Base-by-base conservation (phyloP, 2,329 filamentous ascomycete species). In the Talaromyces sp. region DNA sequence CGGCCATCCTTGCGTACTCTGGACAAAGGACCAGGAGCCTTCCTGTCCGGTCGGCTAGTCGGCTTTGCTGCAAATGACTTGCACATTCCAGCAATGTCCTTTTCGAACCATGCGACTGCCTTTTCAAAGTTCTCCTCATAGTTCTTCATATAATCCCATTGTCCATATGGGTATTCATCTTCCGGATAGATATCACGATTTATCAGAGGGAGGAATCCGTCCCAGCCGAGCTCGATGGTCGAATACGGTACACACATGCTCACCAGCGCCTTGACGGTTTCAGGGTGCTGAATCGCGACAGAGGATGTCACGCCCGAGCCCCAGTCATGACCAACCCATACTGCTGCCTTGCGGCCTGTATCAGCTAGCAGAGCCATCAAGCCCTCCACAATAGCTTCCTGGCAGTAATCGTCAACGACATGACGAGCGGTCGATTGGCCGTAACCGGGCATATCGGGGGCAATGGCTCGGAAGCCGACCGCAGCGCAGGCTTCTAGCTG, bases 111-210 rank as follows among this genome's bases (percentile, higher is more conserved):
- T 33, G 24, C 24, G 19, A 44, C 27, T 8, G 42, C 16, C 13
- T 10, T 19, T 13, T 44, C 42, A 16, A 44, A 44, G 13, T 44
- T 19, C 27, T 44, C 42, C n/a, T 44, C 42, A 27, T 44, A 44
- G 4, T 10, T n/a, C 27, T 19, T 32, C 27, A 32, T 32, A 16
- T 44, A 44, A 13, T 44, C 42, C 42, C 42, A 44, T 19, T 44
- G 42, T 10, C 42, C 42, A 16, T 30, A 44, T 3, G 14, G 14
- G 16, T 44, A 44, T 13, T 44, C 47, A 27, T 75, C 72, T 14
- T 64, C 68, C 0, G 79, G 78, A 55, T 81, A 81, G 9, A 78
- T 46, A 0, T 76, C 70, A 9, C 78, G 72, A 58, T 80, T 73
- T 6, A 77, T 62, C 2, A 67, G 50, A 3, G 68, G 63, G 11